phyloP scores from a whole-genome alignment of 345 rosid genomes.

The Linum trigynum region DNA sequence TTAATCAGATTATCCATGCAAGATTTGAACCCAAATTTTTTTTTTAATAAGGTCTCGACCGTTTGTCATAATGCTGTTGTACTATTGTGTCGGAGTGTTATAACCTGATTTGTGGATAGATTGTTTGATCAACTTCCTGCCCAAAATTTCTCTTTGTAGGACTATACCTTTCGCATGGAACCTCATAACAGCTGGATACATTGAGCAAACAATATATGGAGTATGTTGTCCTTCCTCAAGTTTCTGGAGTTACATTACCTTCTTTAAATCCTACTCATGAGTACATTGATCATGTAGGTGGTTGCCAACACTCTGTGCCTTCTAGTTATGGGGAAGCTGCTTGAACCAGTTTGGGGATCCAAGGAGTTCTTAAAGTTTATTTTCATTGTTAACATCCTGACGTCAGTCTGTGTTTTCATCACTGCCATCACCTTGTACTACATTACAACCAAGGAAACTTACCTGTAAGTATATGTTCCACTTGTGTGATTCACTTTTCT shows the following conservation, averaged over 20 bases:
- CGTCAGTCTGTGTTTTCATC: constrained; percentile 68
- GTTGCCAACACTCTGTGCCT: constrained; percentile 65
- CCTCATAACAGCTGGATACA: constrained; percentile 78
- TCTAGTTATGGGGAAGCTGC: constrained; percentile 83
- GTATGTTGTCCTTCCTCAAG: constrained; percentile 30
- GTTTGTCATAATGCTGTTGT: not conserved
- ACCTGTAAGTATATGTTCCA: constrained; percentile 59
- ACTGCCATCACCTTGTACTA: constrained; percentile 89
- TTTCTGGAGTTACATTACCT: constrained; percentile 6
- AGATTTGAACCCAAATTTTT: not conserved
- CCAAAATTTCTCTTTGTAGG: constrained; percentile 33
- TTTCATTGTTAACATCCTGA: constrained; percentile 67
- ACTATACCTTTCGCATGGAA: constrained; percentile 99
- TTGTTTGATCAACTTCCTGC: not conserved
- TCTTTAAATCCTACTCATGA: constrained; percentile 10
- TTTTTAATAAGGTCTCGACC: not conserved
- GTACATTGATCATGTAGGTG: constrained; percentile 35
- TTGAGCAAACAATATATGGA: constrained; percentile 80
- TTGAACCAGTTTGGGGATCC: constrained; percentile 96
- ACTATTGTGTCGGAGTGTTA: not conserved
- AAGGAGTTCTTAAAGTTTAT: constrained; percentile 94
- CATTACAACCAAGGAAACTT: constrained; percentile 58
- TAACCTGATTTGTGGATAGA: not conserved
- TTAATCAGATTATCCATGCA: not conserved
- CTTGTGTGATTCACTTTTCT: not conserved